Evolutionary conservation across 2,329 filamentous ascomycete species (phyloP).

Genomic region (Clonostachys byssicola): DNA sequence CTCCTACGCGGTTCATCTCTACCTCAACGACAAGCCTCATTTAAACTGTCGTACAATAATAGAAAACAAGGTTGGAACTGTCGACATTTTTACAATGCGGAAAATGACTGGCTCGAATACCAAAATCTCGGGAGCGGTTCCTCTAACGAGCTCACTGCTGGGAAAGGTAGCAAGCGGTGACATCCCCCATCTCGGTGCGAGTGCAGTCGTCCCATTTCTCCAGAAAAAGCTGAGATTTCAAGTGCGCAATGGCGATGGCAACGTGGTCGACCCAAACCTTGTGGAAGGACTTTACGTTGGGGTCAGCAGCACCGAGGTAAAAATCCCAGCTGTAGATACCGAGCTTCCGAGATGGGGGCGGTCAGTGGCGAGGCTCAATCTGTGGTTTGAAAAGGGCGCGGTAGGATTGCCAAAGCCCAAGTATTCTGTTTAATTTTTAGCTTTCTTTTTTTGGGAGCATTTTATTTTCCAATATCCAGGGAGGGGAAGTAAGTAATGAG

Average conservation of each 20-base stretch:
- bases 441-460: too few relatives aligned
- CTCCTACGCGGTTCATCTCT: slow-evolving; percentile 62
- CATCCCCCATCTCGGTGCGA: slow-evolving; percentile 28
- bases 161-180: slow-evolving; percentile 28
- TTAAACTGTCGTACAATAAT: slow-evolving; percentile 44
- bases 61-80: slow-evolving; percentile 55
- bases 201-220: slow-evolving; percentile 35
- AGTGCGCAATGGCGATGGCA: slow-evolving; percentile 16
- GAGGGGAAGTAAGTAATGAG: too few relatives aligned
- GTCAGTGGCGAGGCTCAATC: slow-evolving; percentile 10
- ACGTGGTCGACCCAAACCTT: slow-evolving; percentile 12
- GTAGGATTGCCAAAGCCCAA: too few relatives aligned
- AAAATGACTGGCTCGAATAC: slow-evolving; percentile 20
- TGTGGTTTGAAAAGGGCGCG: slow-evolving; percentile 10
- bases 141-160: slow-evolving; percentile 44
- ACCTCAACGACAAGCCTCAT: slow-evolving; percentile 53
- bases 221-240: slow-evolving; percentile 25
- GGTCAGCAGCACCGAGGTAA: slow-evolving; percentile 22
- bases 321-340: slow-evolving; percentile 11
- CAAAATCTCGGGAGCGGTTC: slow-evolving; percentile 43
- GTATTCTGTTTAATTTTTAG: too few relatives aligned
- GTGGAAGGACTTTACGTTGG: slow-evolving; percentile 21
- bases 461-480: too few relatives aligned
- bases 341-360: slow-evolving; percentile 20
- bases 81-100: slow-evolving; percentile 49